Percentiles rank a stretch among this genome's conserved stretches.
Conservation (phyloP, 2,329 filamentous ascomycete species). For the Apiospora hydei region DNA sequence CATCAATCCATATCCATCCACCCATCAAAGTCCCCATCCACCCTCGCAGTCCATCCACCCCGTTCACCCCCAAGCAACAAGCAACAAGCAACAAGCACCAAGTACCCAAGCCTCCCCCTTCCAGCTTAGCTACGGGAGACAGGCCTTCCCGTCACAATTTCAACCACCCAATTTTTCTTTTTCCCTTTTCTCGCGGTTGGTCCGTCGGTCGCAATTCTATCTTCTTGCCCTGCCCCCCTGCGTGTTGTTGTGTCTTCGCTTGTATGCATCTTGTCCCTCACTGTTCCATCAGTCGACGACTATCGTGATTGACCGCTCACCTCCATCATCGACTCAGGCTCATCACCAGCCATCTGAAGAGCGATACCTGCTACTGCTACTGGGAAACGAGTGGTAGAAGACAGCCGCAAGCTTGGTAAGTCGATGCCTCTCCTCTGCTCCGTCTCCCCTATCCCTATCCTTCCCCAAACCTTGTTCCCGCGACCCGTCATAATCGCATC, state of each 20-base stretch:
- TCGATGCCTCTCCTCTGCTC: neutral
- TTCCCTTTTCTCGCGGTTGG: constrained; percentile 26
- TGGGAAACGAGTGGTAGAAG: constrained; percentile 15
- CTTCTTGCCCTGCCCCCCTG: constrained; percentile 27
- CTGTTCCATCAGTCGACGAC: constrained; percentile 16
- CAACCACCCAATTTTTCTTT: constrained; percentile 42
- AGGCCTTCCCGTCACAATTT: constrained; percentile 40
- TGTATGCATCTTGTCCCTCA: constrained; percentile 14
- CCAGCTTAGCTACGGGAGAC: constrained; percentile 26
- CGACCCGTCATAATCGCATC: constrained; percentile 19
- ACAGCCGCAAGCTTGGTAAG: constrained; percentile 8
- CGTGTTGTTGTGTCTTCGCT: constrained; percentile 20
- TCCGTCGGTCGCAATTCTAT: constrained; percentile 30
- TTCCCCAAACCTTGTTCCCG: constrained; percentile 16
- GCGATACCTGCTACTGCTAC: neutral
- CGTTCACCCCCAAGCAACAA: no score
- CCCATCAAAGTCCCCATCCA: constrained; percentile 29
- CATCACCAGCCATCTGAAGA: constrained; percentile 4
- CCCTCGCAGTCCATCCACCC: constrained; percentile 24
- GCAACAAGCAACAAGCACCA: neutral
- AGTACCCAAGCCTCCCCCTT: constrained; percentile 19
- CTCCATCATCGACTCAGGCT: constrained; percentile 16
- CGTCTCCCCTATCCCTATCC: neutral
- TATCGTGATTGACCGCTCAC: constrained; percentile 19
- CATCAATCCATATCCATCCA: constrained; percentile 29